Conservation (phyloP, 2,329 filamentous ascomycete genomes). For the Colletotrichum sublineola region DNA sequence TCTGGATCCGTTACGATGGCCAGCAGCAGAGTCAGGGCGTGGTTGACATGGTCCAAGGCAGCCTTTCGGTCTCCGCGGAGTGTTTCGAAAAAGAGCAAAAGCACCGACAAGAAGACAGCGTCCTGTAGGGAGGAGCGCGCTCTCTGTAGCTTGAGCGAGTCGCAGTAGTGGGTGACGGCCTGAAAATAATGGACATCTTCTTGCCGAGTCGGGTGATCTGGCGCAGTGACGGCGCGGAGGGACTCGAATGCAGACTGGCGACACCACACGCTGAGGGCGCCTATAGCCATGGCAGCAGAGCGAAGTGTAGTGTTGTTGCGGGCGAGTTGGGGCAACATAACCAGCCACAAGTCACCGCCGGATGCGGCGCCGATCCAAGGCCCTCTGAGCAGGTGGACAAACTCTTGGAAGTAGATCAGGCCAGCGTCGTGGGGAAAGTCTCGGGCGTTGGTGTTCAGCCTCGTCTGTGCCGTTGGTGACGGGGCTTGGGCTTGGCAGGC, state of each 20-base stretch:
- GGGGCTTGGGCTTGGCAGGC: background rate
- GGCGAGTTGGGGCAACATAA: slow-evolving; percentile 50
- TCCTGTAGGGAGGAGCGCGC: slow-evolving; percentile 47
- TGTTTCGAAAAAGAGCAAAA: slow-evolving; percentile 51
- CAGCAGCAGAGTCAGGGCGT: slow-evolving; percentile 52
- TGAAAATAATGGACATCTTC: slow-evolving; percentile 49
- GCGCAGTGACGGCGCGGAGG: slow-evolving; percentile 36
- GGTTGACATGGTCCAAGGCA: slow-evolving; percentile 53
- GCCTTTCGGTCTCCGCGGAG: slow-evolving; percentile 49
- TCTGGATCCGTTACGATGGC: slow-evolving; percentile 48
- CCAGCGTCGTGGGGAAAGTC: slow-evolving; percentile 42
- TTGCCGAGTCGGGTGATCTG: slow-evolving; percentile 3
- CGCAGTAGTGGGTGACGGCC: slow-evolving; percentile 53
- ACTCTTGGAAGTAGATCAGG: slow-evolving; percentile 50
- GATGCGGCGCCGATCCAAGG: slow-evolving; percentile 49
- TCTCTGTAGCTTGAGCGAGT: slow-evolving; percentile 50
- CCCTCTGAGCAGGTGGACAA: slow-evolving; percentile 47
- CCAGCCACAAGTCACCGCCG: slow-evolving; percentile 47
- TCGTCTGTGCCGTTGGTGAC: slow-evolving; percentile 31
- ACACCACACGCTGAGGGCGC: slow-evolving; percentile 48
- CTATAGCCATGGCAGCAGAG: slow-evolving; percentile 51
- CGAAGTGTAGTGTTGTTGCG: slow-evolving; percentile 47
- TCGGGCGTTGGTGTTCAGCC: slow-evolving; percentile 38
- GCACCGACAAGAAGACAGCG: slow-evolving; percentile 50
- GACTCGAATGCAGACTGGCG: slow-evolving; percentile 32